Conservation (phyloP, 83 land plant species). For the Thuja plicata region DNA sequence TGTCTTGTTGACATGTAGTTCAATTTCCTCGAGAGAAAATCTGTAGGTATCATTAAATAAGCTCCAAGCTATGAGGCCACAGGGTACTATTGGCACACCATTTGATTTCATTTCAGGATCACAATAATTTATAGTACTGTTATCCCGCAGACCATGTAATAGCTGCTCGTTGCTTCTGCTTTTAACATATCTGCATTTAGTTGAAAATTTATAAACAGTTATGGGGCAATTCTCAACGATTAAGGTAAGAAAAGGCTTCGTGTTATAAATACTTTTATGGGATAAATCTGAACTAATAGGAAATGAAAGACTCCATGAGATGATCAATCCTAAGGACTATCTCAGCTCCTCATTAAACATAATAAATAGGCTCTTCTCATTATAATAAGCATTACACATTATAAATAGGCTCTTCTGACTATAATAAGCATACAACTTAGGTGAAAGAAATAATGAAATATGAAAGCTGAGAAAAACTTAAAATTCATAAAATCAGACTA, state of each 20-base stretch:
- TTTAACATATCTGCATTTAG: conserved; percentile 59
- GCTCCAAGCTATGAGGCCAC: conserved; percentile 86
- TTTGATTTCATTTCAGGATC: conserved; percentile 39
- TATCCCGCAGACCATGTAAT: conserved; percentile 28
- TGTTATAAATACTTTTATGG: neutral
- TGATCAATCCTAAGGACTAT: neutral
- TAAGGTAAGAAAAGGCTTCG: neutral
- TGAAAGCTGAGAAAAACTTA: neutral
- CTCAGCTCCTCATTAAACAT: neutral
- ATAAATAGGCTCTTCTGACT: neutral
- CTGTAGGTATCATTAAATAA: conserved; percentile 69
- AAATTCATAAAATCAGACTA: neutral
- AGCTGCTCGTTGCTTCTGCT: conserved; percentile 69
- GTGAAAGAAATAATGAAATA: neutral
- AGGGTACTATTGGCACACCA: conserved; percentile 63
- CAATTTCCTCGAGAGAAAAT: conserved; percentile 23
- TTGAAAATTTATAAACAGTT: neutral
- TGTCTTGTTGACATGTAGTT: conserved; percentile 40
- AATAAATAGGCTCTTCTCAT: neutral
- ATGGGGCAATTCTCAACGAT: neutral
- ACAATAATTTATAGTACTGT: conserved; percentile 35
- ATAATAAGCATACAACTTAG: neutral
- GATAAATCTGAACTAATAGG: neutral
- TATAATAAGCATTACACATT: neutral
- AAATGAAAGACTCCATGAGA: neutral